Evolutionary conservation across 352 stramenopile genomes (phyloP), one percentile per base, ranked within the genome.

Genomic region (Hyaloperonospora brassicae): DNA sequence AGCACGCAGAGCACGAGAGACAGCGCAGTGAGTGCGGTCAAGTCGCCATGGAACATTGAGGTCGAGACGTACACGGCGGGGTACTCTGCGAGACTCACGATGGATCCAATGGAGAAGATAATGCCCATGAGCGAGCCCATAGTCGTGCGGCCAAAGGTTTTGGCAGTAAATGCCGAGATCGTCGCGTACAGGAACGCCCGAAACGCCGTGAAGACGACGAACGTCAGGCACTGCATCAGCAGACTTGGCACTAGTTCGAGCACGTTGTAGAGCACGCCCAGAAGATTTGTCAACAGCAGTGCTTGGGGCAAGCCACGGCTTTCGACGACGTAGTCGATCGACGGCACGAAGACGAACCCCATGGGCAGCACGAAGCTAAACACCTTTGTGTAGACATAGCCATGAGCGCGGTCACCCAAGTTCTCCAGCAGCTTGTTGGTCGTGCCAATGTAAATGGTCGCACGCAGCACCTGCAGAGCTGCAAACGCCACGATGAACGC

Each of bases 121-220:
- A 93, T 81, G 7, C 84, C 83, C 41, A 89, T 85, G 4, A 95
- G 66, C 25, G 77, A 87, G 31, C 83, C 84, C 46, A 95, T 70
- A 61, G 90, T 92, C 50, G 80, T 83, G 36, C 93, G 73, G 5
- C 84, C 84, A 69, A 93, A 95, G 1, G 76, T 93, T 61, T 93
- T 93, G 44, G 82, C 83, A 0, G 79, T 87, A 62, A 93, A 95
- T 1, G 83, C 77, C 25, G 84, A 92, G 55, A 95, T 87, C 25
- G 87, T 82, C 1, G 84, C 83, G 46, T 95, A 95, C 50, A 95
- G 55, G 59, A 93, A 95, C 13, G 83, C 84, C 12, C 84, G 83
- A 58, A 86, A 95, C 12, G 75, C 79, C 0, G 84, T 88, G 47
- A 95, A 95, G 0, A 91, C 42, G 53, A 89, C 73, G 59, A 91